A percentile compares a stretch with the other conserved stretches of the same genome.
phyloP scores from a whole-genome alignment of 352 stramenopile species.

The Globisporangium megalacanthum region DNA sequence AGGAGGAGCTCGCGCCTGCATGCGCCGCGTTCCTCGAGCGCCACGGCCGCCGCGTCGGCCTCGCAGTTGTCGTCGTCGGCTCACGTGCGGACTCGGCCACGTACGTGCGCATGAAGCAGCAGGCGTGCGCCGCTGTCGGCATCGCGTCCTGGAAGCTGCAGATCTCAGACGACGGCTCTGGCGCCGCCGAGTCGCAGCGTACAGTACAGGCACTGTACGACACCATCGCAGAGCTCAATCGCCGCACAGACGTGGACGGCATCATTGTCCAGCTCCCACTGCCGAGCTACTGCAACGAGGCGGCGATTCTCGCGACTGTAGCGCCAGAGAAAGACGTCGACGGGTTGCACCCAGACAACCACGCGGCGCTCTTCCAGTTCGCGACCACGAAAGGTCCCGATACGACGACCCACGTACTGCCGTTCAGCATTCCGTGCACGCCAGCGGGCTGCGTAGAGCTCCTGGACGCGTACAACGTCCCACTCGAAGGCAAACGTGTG shows the following conservation, averaged over 20 bases:
- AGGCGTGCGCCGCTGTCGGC: conserved; percentile 91
- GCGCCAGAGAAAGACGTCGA: conserved; percentile 96
- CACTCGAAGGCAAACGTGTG: conserved; percentile 92
- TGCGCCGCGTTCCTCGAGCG: conserved; percentile 39
- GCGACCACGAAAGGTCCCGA: conserved; percentile 32
- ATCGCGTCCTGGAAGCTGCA: conserved; percentile 88
- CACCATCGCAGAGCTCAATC: conserved; percentile 65
- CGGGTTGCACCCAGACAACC: conserved; percentile 96
- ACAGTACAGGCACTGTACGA: conserved; percentile 27
- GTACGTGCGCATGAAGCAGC: conserved; percentile 99
- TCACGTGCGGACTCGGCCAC: conserved; percentile 93
- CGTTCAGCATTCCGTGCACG: conserved; percentile 93
- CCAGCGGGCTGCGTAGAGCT: conserved; percentile 96
- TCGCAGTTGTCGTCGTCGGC: conserved; percentile 98
- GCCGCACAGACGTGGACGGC: conserved; percentile 63
- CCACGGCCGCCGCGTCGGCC: conserved; percentile 73
- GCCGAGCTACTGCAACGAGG: conserved; percentile 92
- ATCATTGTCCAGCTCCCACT: conserved; percentile 91
- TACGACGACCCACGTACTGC: conserved; percentile 9
- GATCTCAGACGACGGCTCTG: conserved; percentile 16
- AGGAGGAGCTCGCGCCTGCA: conserved; percentile 77
- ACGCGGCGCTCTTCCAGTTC: conserved; percentile 88
- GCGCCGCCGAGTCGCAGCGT: conserved; percentile 5
- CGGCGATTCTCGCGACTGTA: conserved; percentile 90
- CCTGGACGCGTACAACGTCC: conserved; percentile 85